Percentiles rank a stretch among this genome's conserved stretches.
Evolutionary conservation across 768 basidiomycete genomes (phyloP).

Genomic region (Mycena galopus): DNA sequence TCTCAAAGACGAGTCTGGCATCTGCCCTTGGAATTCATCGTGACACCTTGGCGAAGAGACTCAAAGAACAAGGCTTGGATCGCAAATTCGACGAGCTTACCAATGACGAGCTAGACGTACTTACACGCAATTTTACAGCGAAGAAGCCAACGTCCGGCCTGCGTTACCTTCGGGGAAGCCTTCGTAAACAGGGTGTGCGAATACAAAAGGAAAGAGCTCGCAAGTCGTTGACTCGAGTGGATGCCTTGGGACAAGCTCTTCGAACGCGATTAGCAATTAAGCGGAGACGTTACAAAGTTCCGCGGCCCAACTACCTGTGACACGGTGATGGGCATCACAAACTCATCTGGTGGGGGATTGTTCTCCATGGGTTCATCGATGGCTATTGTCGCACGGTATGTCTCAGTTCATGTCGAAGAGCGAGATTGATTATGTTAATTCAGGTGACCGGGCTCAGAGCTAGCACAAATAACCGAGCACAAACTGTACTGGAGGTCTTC

Average conservation of each 20-base stretch:
- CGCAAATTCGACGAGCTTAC: not conserved
- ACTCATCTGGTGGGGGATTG: too few relatives aligned
- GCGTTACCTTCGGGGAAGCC: slow-evolving; percentile 38
- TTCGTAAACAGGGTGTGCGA: slow-evolving; percentile 35
- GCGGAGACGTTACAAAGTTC: slow-evolving; percentile 35
- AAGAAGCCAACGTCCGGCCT: slow-evolving; percentile 40
- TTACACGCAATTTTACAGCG: not conserved
- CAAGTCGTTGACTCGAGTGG: slow-evolving; percentile 38
- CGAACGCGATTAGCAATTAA: slow-evolving; percentile 22
- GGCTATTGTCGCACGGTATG: slow-evolving; percentile 45
- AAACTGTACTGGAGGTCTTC: slow-evolving; percentile 45
- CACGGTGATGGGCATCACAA: too few relatives aligned
- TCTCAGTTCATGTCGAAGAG: not conserved
- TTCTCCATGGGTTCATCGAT: slow-evolving; percentile 47
- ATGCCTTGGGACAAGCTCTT: slow-evolving; percentile 39
- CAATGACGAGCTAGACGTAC: not conserved
- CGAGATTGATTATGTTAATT: slow-evolving; percentile 9
- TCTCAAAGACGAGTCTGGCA: not conserved
- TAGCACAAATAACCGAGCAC: slow-evolving; percentile 44
- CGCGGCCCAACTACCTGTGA: slow-evolving; percentile 41
- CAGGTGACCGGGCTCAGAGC: slow-evolving; percentile 44
- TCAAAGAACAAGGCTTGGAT: not conserved
- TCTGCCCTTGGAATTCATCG: not conserved
- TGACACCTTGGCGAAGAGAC: not conserved
- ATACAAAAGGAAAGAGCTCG: slow-evolving; percentile 37